Evolutionary conservation across 1,139 yeast genomes (phyloP), one percentile per base, ranked within the genome.

Genomic region (Diutina catenulata): DNA sequence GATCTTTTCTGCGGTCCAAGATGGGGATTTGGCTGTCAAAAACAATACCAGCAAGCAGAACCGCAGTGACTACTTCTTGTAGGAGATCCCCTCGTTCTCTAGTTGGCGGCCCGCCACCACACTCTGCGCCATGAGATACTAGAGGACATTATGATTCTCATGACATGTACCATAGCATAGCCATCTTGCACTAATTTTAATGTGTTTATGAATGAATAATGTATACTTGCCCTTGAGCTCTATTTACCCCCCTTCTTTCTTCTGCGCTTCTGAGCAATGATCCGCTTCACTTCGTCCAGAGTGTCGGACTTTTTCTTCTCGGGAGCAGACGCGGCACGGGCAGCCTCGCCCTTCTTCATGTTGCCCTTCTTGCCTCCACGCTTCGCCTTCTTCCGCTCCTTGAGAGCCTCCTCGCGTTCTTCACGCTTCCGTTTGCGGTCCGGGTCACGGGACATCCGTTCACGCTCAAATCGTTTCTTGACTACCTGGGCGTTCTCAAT

Each of bases 1-100:
- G 56, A 91, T 91, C 31, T 91, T 91, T 59, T 80, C 87, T 51
- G 97, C 97, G 11, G 98, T 91, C 38, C 94, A 94, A 44, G 97
- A 87, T 56, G 98, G 28, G 10, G 28, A 23, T 11, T 13, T 24
- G 36, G 21, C 21, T 24, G 35, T 31, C n/a, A 31, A 31, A 11
- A 31, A 31, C 25, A 31, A 31, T 13, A 26, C 35, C n/a, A 13
- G 19, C 16, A 31, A 31, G 14, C 35, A 31, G 13, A 31, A 31
- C 36, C 28, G 36, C 20, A 23, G 28, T 15, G 36, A 33, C 22
- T 33, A 33, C 28, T 33, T 33, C 18, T 23, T 33, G 28, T 33
- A 18, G 24, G n/a, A n/a, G n/a, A n/a, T n/a, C n/a, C n/a, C n/a
- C n/a, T n/a, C n/a, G n/a, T n/a, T n/a, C n/a, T n/a, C n/a, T n/a